phyloP scores from a whole-genome alignment of 495 filamentous ascomycete species.

The Articulospora tetracladia region DNA sequence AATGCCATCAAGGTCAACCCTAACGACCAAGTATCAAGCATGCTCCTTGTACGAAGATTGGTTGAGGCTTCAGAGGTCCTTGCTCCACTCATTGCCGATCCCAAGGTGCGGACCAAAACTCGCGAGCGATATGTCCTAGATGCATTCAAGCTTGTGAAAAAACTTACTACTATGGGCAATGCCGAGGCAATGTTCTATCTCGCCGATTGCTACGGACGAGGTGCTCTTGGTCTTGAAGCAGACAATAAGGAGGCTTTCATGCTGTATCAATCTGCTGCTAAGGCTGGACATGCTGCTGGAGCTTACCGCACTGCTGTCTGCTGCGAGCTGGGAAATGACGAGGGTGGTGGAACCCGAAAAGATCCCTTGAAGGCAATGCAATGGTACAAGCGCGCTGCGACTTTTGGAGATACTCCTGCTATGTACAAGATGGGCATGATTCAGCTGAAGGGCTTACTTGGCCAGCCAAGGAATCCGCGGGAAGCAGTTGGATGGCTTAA shows the following conservation, averaged over 20 bases:
- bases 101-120: slow-evolving; percentile 66
- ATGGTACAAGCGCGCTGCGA: slow-evolving; percentile 93
- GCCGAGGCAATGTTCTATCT: slow-evolving; percentile 91
- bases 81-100: slow-evolving; percentile 68
- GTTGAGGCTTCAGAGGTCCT: slow-evolving; percentile 80
- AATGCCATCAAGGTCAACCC: slow-evolving; percentile 64
- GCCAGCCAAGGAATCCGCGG: slow-evolving; percentile 75
- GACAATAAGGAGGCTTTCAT: slow-evolving; percentile 89
- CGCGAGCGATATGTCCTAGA: slow-evolving; percentile 83
- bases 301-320: slow-evolving; percentile 96
- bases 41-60: slow-evolving; percentile 77
- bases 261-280: slow-evolving; percentile 91
- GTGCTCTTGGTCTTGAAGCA: slow-evolving; percentile 61
- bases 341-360: slow-evolving; percentile 84
- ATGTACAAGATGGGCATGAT: slow-evolving; percentile 99
- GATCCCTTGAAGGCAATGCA: slow-evolving; percentile 92
- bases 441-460: slow-evolving; percentile 86
- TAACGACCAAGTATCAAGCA: slow-evolving; percentile 62
- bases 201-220: slow-evolving; percentile 84
- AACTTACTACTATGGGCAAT: slow-evolving; percentile 61
- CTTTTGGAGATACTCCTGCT: slow-evolving; percentile 83
- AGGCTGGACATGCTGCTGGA: slow-evolving; percentile 75
- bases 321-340: slow-evolving; percentile 93
- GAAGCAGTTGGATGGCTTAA: slow-evolving; percentile 91
- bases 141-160: slow-evolving; percentile 86